These are phyloP conservation scores for Penicillium fuscoglaucum DNA, from an alignment of 2,329 filamentous ascomycete genomes.

Conservation along the genomic window DNA sequence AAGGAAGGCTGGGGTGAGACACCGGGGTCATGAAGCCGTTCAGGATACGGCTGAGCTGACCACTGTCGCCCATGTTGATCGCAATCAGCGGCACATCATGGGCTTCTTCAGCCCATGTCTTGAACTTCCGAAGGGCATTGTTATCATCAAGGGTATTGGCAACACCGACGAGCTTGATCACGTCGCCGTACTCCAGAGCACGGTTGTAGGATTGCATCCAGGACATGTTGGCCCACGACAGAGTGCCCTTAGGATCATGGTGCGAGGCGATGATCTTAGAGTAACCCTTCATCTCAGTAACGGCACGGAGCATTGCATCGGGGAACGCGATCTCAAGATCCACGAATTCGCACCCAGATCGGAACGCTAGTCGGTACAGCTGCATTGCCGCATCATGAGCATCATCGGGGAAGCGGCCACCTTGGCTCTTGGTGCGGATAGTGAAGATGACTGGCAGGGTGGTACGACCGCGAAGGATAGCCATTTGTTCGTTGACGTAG, in stretches of 20 bases:
- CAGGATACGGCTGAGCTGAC: slow-evolving; percentile 84
- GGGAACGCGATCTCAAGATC: slow-evolving; percentile 90
- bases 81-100: slow-evolving; percentile 85
- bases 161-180: slow-evolving; percentile 90
- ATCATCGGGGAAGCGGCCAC: slow-evolving; percentile 81
- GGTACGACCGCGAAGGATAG: slow-evolving; percentile 70
- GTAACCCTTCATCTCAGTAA: slow-evolving; percentile 67
- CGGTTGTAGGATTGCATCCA: slow-evolving; percentile 91
- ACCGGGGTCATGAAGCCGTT: slow-evolving; percentile 96
- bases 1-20: slow-evolving; percentile 82
- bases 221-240: slow-evolving; percentile 90
- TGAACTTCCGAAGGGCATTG: slow-evolving; percentile 79
- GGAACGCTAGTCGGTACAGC: slow-evolving; percentile 76
- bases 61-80: slow-evolving; percentile 88
- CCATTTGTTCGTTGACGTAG: slow-evolving; percentile 78
- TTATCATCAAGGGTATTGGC: slow-evolving; percentile 80
- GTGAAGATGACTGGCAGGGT: slow-evolving; percentile 88
- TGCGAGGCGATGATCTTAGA: slow-evolving; percentile 93
- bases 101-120: slow-evolving; percentile 67
- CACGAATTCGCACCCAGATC: slow-evolving; percentile 86
- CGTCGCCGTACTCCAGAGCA: slow-evolving; percentile 83
- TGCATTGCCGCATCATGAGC: slow-evolving; percentile 68
- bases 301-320: slow-evolving; percentile 67
- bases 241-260: slow-evolving; percentile 75
- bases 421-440: slow-evolving; percentile 79